Percentiles rank a stretch among this genome's conserved stretches.
phyloP scores from a whole-genome alignment of 192 early-diverging fungal species.

The Gonapodya sp. region DNA sequence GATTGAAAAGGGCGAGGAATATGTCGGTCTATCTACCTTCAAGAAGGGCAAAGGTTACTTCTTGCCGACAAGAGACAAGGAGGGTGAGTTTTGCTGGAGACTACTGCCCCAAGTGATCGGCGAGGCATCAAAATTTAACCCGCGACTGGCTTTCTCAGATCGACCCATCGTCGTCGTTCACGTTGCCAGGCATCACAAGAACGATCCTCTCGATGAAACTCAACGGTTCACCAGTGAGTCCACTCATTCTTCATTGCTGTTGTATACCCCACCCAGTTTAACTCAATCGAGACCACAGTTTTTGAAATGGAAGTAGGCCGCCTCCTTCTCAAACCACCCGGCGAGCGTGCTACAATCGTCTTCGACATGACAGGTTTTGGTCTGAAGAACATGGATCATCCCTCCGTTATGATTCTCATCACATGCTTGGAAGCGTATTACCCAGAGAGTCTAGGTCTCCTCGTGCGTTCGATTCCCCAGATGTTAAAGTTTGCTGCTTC shows the following conservation, averaged over 20 bases:
- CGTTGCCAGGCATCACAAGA: conserved; percentile 41
- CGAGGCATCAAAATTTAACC: background rate
- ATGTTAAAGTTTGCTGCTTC: too few relatives aligned
- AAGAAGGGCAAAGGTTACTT: conserved; percentile 41
- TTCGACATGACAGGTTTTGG: conserved; percentile 75
- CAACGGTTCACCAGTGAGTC: conserved; percentile 19
- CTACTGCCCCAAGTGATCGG: background rate
- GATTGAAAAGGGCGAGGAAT: conserved; percentile 43
- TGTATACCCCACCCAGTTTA: background rate
- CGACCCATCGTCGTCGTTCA: conserved; percentile 47
- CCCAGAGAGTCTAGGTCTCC: conserved; percentile 74
- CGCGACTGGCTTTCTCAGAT: too few relatives aligned
- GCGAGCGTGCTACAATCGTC: conserved; percentile 55
- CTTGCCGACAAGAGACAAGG: conserved; percentile 29
- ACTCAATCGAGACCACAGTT: conserved; percentile 17
- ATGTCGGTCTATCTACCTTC: conserved; percentile 36
- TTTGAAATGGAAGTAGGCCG: conserved; percentile 47
- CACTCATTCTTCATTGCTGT: background rate
- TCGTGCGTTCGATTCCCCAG: conserved; percentile 19
- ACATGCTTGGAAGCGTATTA: conserved; percentile 80
- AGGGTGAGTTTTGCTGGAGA: background rate
- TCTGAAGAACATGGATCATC: conserved; percentile 50
- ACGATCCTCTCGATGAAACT: conserved; percentile 16
- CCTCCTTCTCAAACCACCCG: conserved; percentile 36
- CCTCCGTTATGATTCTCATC: conserved; percentile 66